Evolutionary conservation across 2,329 filamentous ascomycete species (phyloP), one percentile per base, ranked within the genome.

Genomic region (Graphiopsis chlorocephala): DNA sequence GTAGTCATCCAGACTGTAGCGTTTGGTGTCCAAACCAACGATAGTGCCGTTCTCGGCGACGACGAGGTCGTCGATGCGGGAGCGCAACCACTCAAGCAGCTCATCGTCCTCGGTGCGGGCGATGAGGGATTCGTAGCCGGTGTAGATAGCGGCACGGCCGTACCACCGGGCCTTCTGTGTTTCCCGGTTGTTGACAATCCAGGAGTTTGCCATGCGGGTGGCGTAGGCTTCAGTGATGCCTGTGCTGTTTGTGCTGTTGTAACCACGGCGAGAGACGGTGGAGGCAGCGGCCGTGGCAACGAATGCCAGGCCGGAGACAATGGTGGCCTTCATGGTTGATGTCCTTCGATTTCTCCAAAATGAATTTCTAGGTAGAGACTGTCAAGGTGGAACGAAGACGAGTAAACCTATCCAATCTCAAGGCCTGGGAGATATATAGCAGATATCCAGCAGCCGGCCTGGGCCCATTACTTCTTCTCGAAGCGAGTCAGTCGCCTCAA

Each of bases 1-100:
- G 20, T 76, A 68, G 29, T 75, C 69, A 59, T 77, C 75, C n/a
- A 77, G 66, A 0, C 73, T 83, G 75, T 85, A 82, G 69, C 78
- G 80, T 2, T 74, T 73, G 15, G 79, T 73, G 62, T 82, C 77
- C 77, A 82, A 86, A 20, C 77, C 75, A 15, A 74, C 73, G 64
- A 85, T 75, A 4, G 79, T 81, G 14, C 84, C 84, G 47, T 84
- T 73, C n/a, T 75, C 69, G 1, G 76, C 69, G 2, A 86, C 79
- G 8, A 85, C 76, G 0, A 77, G 75, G 58, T 84, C 82, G 10
- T 70, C 68, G 28, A 70, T 67, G 29, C 68, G 68, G 4, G 67
- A 67, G n/a, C 57, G 48, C 31, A 66, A 67, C 67, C 67, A 70
- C n/a, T 68, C 67, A 23, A 67, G 63, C 48, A 67, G 64, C 12